Conservation (phyloP, 495 filamentous ascomycete species). For the Xylaria curta region DNA sequence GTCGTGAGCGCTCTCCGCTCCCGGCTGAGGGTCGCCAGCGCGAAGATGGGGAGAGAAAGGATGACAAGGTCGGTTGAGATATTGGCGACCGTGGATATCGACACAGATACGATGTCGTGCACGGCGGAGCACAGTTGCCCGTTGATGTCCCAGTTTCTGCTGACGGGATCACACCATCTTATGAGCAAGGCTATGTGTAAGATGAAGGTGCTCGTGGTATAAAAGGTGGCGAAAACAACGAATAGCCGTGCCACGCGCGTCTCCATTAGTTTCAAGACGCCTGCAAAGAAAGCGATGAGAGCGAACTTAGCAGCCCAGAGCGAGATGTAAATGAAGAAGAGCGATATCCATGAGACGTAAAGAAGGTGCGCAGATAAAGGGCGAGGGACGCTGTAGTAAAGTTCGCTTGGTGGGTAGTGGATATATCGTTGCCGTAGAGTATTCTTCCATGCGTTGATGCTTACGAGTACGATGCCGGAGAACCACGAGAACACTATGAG, state of each 20-base stretch:
- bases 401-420: constrained; percentile 28
- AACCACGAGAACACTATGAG: constrained; percentile 44
- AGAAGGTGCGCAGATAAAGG: constrained; percentile 26
- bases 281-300: constrained; percentile 44
- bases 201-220: constrained; percentile 41
- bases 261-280: constrained; percentile 36
- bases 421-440: constrained; percentile 35
- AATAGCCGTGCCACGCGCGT: constrained; percentile 27
- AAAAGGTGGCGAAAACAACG: constrained; percentile 33
- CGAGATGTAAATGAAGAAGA: constrained; percentile 47
- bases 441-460: constrained; percentile 48
- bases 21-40: constrained; percentile 18
- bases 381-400: constrained; percentile 32
- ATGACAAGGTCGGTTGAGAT: constrained; percentile 30
- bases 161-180: constrained; percentile 43
- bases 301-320: constrained; percentile 44
- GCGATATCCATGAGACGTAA: constrained; percentile 46
- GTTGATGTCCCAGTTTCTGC: constrained; percentile 40
- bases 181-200: constrained; percentile 43
- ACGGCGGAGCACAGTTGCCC: constrained; percentile 44
- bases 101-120: constrained; percentile 40
- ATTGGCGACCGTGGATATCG: constrained; percentile 33
- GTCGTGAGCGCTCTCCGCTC: constrained; percentile 25
- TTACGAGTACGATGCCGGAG: constrained; percentile 41
- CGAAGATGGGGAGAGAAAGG: constrained; percentile 27